Conservation (phyloP, 2,329 filamentous ascomycete genomes). For the Hypocrella siamensis region DNA sequence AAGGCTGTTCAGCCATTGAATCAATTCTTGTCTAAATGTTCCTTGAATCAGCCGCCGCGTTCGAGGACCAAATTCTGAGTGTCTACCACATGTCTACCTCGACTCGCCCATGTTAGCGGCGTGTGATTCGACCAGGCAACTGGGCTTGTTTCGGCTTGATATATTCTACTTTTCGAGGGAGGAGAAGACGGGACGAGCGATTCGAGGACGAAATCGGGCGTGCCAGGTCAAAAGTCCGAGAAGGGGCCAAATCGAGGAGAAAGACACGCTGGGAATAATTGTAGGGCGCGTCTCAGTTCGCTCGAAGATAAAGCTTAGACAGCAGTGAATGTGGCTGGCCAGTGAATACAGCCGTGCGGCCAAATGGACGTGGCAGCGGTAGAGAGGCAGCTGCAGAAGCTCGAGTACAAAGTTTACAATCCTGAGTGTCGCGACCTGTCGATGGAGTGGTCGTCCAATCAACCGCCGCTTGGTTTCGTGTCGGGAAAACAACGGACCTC, state of each 20-base stretch:
- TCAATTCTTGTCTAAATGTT: constrained; percentile 72
- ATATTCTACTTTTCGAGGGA: too few relatives aligned
- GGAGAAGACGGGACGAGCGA: too few relatives aligned
- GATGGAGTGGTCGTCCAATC: constrained; percentile 19
- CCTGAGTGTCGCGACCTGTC: constrained; percentile 1
- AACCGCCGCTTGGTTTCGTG: constrained; percentile 10
- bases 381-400: constrained; percentile 6
- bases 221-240: too few relatives aligned
- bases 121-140: constrained; percentile 2
- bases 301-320: too few relatives aligned
- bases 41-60: background rate
- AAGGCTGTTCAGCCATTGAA: constrained; percentile 94
- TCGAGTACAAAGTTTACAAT: background rate
- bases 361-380: too few relatives aligned
- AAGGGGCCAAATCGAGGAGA: too few relatives aligned
- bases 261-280: too few relatives aligned
- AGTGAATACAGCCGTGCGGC: too few relatives aligned
- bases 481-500: constrained; percentile 8
- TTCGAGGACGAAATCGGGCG: too few relatives aligned
- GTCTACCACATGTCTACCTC: constrained; percentile 21
- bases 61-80: background rate
- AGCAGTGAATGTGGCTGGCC: too few relatives aligned
- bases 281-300: too few relatives aligned
- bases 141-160: too few relatives aligned
- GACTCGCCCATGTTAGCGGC: constrained; percentile 30